Base-by-base conservation (phyloP, 257 asterid genomes). In the Sherardia arvensis region DNA sequence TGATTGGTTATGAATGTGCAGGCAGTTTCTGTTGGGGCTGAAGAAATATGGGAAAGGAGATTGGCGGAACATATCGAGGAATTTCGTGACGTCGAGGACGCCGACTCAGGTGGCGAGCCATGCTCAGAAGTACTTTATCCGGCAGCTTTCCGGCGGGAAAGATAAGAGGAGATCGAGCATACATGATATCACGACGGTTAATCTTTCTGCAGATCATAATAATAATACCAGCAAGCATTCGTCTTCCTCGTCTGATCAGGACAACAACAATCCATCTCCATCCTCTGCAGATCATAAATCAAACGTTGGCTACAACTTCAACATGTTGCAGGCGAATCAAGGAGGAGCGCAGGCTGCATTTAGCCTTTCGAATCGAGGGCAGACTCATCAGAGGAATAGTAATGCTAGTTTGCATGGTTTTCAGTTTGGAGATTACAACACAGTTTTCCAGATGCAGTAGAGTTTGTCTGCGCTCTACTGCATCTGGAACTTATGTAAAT, bases 31-130 rank as follows among this genome's bases (percentile, higher is more conserved):
- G 79, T 43, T 86, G 87, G 98, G 98, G 34, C 78, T 91, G 38
- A 88, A 88, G 55, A 88, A 88, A 83, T 91, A 86, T 61, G 98
- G 96, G 4, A 91, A 91, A 66, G 98, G 98, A n/a, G 98, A 88
- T 61, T 91, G 98, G 98, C 67, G 98, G 58, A 91, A 83, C 53
- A 91, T 91, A 3, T 86, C 98, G 1, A 85, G 90, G 23, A 84
- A 88, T 66, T 88, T 85, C 30, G 98, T 88, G 75, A 85, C 88
- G 12, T 76, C 92, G 6, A 77, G 98, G 71, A 88, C 98, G 5
- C 95, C 96, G 18, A 91, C 96, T 10, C 98, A 91, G 67, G 98
- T 91, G 0, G 98, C 98, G 0, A 91, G 98, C 47, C 98, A 91
- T 65, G 98, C 98, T 48, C 96, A 91, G 73, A 91, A 91, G 81